Conservation (phyloP, 202 grass and related monocot species). For the Eragrostis tef region DNA sequence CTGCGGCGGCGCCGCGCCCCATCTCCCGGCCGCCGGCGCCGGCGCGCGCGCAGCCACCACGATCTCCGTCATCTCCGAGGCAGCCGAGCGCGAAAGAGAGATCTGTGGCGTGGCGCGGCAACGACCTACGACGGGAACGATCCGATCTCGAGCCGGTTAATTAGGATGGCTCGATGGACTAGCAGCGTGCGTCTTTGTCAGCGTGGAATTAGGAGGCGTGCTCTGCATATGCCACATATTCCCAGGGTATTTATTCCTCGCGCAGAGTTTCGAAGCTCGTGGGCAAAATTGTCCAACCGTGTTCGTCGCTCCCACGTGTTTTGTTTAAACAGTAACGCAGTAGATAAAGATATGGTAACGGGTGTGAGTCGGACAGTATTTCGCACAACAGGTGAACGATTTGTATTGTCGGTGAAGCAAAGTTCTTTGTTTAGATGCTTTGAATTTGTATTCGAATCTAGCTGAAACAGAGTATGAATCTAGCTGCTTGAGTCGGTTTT, state of each 20-base stretch:
- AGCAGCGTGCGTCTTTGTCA: slow-evolving; percentile 39
- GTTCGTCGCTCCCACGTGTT: background rate
- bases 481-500: background rate
- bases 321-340: background rate
- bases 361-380: no score
- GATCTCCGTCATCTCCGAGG: slow-evolving; percentile 60
- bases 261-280: background rate
- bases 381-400: no score
- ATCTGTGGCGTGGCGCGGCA: slow-evolving; percentile 24
- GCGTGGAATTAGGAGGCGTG: slow-evolving; percentile 10
- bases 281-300: background rate
- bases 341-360: no score
- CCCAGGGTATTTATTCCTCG: background rate
- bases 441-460: no score
- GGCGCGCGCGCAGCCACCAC: slow-evolving; percentile 49
- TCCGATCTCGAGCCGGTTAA: slow-evolving; percentile 37
- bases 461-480: background rate
- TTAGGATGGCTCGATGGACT: slow-evolving; percentile 2
- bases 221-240: background rate
- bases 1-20: no score
- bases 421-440: no score
- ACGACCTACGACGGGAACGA: slow-evolving; percentile 19
- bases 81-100: slow-evolving; percentile 1
- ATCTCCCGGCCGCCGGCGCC: no score
- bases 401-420: no score